These are phyloP conservation scores for Aspergillus sp. DNA, from an alignment of 2,329 filamentous ascomycete genomes.

Conservation along the genomic window DNA sequence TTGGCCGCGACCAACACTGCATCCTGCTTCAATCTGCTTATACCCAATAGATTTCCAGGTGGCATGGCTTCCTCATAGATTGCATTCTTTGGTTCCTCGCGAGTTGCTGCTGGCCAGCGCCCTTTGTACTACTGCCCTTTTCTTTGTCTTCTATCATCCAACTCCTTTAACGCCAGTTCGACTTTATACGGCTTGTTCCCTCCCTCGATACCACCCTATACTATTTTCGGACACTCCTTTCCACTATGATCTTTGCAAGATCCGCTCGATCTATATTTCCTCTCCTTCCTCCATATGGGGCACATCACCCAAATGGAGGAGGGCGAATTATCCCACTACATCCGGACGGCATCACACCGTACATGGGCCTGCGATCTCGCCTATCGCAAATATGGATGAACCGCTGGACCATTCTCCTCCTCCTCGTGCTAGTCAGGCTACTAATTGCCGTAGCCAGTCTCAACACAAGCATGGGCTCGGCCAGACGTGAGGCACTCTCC, in stretches of 20 bases:
- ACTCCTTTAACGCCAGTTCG: constrained; percentile 1
- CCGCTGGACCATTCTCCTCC: constrained; percentile 87
- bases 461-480: constrained; percentile 73
- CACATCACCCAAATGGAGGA: constrained; percentile 54
- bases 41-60: constrained; percentile 23
- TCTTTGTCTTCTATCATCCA: constrained; percentile 1
- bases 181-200: not conserved
- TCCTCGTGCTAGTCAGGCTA: constrained; percentile 82
- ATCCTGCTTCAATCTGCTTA: constrained; percentile 22
- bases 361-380: constrained; percentile 85
- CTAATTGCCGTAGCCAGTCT: constrained; percentile 76
- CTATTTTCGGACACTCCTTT: not conserved
- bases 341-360: constrained; percentile 79
- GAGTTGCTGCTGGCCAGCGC: constrained; percentile 27
- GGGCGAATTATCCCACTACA: constrained; percentile 61
- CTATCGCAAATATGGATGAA: constrained; percentile 98
- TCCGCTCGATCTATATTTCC: constrained; percentile 41
- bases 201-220: not conserved
- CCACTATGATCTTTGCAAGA: constrained; percentile 39
- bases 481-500: constrained; percentile 79
- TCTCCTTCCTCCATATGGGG: constrained; percentile 46
- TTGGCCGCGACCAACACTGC: not conserved
- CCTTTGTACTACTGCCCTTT: constrained; percentile 2
- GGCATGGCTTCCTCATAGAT: constrained; percentile 23
- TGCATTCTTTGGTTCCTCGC: constrained; percentile 4